Conservation (phyloP, 2,329 filamentous ascomycete species). For the Lachnellula subtilissima region DNA sequence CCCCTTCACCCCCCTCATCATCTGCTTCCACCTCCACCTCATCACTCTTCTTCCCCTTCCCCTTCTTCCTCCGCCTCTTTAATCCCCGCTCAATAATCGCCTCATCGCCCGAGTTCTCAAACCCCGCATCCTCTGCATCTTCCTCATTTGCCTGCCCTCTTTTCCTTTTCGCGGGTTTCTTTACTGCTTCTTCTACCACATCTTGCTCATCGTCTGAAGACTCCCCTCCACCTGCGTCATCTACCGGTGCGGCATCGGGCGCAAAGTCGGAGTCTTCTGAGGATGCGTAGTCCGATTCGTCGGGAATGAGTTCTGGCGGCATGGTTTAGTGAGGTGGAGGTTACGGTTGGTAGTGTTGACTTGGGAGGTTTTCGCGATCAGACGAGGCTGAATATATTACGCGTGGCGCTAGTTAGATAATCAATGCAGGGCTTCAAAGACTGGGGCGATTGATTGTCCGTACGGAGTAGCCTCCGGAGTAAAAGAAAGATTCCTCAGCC, state of each 20-base stretch:
- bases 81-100: conserved; percentile 57
- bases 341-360: neutral
- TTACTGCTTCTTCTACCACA: conserved; percentile 16
- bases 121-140: conserved; percentile 44
- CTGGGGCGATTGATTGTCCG: neutral
- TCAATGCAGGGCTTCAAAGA: neutral
- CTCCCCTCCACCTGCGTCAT: conserved; percentile 34
- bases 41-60: conserved; percentile 31
- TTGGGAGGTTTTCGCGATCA: conserved; percentile 1
- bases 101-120: conserved; percentile 70
- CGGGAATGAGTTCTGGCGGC: conserved; percentile 28
- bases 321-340: conserved; percentile 22
- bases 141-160: conserved; percentile 18
- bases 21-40: conserved; percentile 51
- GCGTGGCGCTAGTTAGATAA: neutral
- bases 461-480: no score
- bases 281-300: conserved; percentile 55
- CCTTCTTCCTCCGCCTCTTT: conserved; percentile 46
- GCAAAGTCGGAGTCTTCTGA: conserved; percentile 72
- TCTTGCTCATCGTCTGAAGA: conserved; percentile 31
- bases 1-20: conserved; percentile 61
- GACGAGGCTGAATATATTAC: neutral
- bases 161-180: conserved; percentile 33
- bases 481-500: neutral
- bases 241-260: conserved; percentile 45